A percentile compares a stretch with the other conserved stretches of the same genome.
Evolutionary conservation across 1,139 yeast genomes (phyloP).

Genomic region (Meyerozyma athensensis): DNA sequence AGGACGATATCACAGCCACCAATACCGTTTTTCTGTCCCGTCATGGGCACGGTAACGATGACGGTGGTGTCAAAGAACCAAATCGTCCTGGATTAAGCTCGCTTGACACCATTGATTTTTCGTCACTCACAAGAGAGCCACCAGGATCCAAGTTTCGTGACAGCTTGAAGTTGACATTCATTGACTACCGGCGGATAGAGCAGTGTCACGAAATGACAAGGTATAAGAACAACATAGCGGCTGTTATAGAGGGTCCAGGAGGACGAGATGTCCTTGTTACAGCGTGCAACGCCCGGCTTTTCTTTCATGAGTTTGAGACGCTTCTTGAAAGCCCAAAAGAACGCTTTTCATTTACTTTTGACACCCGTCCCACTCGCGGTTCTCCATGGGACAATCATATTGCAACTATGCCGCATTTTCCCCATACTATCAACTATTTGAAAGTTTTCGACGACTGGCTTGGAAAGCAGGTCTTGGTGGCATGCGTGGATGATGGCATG

Average conservation of each 20-base stretch:
- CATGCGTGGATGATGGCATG: slow-evolving; percentile 56
- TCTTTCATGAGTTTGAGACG: slow-evolving; percentile 24
- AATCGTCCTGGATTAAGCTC: not conserved
- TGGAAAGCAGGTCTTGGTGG: slow-evolving; percentile 36
- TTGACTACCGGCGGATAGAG: not conserved
- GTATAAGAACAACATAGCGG: slow-evolving; percentile 7
- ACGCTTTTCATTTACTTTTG: slow-evolving; percentile 27
- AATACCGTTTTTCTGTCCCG: not conserved
- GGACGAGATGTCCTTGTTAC: slow-evolving; percentile 20
- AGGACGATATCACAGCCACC: not conserved
- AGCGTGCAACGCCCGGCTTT: slow-evolving; percentile 28
- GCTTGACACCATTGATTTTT: not conserved
- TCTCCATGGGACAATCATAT: slow-evolving; percentile 31
- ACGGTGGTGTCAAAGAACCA: slow-evolving; percentile 1
- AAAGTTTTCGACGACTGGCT: slow-evolving; percentile 21
- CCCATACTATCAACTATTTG: slow-evolving; percentile 54
- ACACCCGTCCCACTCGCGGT: slow-evolving; percentile 37
- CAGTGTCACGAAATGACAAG: not conserved
- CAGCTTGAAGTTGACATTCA: not conserved
- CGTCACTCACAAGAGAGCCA: not conserved
- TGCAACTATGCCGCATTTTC: slow-evolving; percentile 49
- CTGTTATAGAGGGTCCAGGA: slow-evolving; percentile 8
- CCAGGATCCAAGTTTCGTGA: slow-evolving; percentile 3
- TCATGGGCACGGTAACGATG: not conserved
- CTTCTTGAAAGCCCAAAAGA: slow-evolving; percentile 21